Evolutionary conservation across 805 yeast species (phyloP).

Genomic region (Tetrapisispora taiwanensis): DNA sequence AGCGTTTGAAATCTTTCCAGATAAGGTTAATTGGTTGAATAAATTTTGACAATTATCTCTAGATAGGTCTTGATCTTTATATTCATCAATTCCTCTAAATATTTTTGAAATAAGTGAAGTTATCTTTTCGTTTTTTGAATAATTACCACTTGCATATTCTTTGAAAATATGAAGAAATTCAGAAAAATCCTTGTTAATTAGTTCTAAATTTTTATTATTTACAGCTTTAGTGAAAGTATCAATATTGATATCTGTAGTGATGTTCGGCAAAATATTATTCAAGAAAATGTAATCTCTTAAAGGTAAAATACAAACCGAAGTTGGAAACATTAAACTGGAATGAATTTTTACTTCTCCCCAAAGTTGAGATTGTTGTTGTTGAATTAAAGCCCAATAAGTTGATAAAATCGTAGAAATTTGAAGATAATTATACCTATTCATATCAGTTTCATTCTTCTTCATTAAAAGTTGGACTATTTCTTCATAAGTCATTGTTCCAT

Average conservation of each 20-base stretch:
- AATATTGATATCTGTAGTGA: conserved; percentile 9
- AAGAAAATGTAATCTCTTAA: conserved; percentile 29
- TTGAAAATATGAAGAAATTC: conserved; percentile 39
- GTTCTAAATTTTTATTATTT: conserved; percentile 7
- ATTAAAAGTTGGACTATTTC: conserved; percentile 4
- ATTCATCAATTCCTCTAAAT: conserved; percentile 20
- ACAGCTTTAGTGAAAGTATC: conserved; percentile 19
- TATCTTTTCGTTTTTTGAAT: conserved; percentile 34
- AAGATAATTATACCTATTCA: not conserved
- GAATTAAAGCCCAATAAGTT: conserved; percentile 40
- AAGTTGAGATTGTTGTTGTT: conserved; percentile 34
- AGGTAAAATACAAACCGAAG: conserved; percentile 38
- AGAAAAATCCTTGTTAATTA: conserved; percentile 15
- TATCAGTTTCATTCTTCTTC: not conserved
- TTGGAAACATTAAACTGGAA: conserved; percentile 30
- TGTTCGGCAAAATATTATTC: conserved; percentile 7
- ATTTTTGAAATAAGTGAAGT: conserved; percentile 40
- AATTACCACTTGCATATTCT: conserved; percentile 47
- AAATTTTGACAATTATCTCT: conserved; percentile 45
- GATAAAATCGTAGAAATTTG: conserved; percentile 33
- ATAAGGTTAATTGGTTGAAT: conserved; percentile 27
- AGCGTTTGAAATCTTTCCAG: conserved; percentile 3
- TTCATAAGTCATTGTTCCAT: not conserved
- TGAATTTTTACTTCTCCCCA: conserved; percentile 34
- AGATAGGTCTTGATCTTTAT: conserved; percentile 37